Percentiles rank a stretch among this genome's conserved stretches.
These are phyloP conservation scores for Globisporangium spiculum DNA, from an alignment of 352 stramenopile genomes.

Conservation along the genomic window DNA sequence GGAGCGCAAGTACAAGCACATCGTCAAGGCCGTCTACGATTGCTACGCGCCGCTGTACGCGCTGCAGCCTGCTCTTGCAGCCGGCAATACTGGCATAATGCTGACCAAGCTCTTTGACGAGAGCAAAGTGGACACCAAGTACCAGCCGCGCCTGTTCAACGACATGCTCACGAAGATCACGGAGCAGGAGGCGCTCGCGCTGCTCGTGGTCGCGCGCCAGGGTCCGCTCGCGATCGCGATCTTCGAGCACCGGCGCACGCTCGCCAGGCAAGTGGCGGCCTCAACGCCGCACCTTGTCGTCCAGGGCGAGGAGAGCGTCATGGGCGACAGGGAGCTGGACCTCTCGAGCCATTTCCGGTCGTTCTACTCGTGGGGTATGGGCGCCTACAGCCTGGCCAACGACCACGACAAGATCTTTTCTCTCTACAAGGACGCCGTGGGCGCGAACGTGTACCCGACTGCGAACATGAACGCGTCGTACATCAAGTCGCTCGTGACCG, in stretches of 20 bases:
- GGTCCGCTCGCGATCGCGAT: constrained; percentile 37
- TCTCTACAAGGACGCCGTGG: constrained; percentile 46
- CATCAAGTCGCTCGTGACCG: constrained; percentile 37
- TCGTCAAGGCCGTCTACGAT: constrained; percentile 53
- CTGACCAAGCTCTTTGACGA: constrained; percentile 18
- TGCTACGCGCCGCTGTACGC: constrained; percentile 64
- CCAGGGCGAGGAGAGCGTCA: constrained; percentile 28
- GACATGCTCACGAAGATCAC: constrained; percentile 57
- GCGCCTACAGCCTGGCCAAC: constrained; percentile 30
- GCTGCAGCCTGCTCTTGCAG: constrained; percentile 21
- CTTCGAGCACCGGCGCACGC: constrained; percentile 46
- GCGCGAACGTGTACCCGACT: constrained; percentile 45
- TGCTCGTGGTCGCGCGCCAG: constrained; percentile 41
- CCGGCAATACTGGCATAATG: background rate
- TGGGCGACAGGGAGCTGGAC: constrained; percentile 35
- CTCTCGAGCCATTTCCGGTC: constrained; percentile 46
- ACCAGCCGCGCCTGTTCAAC: constrained; percentile 52
- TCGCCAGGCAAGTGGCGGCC: constrained; percentile 30
- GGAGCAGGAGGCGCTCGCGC: constrained; percentile 57
- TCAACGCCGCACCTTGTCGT: constrained; percentile 15
- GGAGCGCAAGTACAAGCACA: constrained; percentile 28
- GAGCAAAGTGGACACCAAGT: constrained; percentile 37
- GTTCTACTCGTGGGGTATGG: constrained; percentile 70
- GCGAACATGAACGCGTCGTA: constrained; percentile 70
- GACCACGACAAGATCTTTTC: constrained; percentile 35